Evolutionary conservation across 1,284 basidiomycete genomes (phyloP).

Genomic region (Pseudozyma sp.): DNA sequence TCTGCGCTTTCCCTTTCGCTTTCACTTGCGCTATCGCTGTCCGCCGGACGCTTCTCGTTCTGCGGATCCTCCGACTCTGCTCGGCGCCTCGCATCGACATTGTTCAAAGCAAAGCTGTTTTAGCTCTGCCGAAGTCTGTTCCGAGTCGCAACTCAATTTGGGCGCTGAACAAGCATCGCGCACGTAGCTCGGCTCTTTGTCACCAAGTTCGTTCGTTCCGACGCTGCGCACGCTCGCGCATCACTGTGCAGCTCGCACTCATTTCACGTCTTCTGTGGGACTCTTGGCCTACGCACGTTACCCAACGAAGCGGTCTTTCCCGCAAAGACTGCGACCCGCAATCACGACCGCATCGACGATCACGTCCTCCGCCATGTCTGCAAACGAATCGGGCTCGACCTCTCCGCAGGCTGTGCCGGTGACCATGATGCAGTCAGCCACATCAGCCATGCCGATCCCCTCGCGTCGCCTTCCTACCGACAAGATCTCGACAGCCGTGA

Average conservation of each 20-base stretch:
- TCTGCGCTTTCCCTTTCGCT: not conserved
- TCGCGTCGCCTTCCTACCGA: conserved; percentile 15
- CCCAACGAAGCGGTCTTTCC: not conserved
- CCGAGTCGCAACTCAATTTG: conserved; percentile 4
- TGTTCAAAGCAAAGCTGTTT: conserved; percentile 17
- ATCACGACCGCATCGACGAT: not conserved
- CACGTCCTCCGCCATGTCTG: not conserved
- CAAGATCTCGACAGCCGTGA: conserved; percentile 22
- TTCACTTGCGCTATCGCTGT: conserved; percentile 7
- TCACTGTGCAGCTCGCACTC: conserved; percentile 5
- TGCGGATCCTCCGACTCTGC: conserved; percentile 17
- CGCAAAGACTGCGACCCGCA: not conserved
- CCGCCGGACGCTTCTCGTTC: conserved; percentile 6
- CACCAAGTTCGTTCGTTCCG: no score
- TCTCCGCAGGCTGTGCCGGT: not conserved
- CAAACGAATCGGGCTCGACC: not conserved
- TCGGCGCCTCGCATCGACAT: not conserved
- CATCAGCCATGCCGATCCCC: conserved; percentile 8
- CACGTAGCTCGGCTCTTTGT: conserved; percentile 11
- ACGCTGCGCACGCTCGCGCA: no score
- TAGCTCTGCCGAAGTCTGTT: conserved; percentile 10
- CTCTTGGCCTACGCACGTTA: not conserved
- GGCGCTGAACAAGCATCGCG: conserved; percentile 8
- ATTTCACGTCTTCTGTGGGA: no score
- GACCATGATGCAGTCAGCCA: not conserved